These are phyloP conservation scores for Mortierella sp. DNA, from an alignment of 371 early-diverging fungal species.

Conservation along the genomic window DNA sequence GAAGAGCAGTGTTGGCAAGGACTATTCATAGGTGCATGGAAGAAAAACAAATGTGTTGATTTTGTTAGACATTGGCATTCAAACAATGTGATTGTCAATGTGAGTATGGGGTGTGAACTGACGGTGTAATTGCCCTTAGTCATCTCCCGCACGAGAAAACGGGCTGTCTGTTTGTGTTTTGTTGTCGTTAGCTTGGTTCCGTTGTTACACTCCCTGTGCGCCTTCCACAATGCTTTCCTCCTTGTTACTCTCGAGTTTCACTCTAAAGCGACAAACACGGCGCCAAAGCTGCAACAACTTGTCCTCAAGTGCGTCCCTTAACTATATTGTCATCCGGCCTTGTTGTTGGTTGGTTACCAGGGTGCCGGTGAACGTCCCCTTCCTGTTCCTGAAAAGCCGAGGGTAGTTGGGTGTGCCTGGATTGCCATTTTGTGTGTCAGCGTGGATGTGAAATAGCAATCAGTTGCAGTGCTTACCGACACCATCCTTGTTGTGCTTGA, in stretches of 20 bases:
- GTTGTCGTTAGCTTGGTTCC: not conserved
- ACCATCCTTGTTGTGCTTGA: conserved; percentile 78
- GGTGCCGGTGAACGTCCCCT: not conserved
- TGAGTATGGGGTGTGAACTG: not conserved
- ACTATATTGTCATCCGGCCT: not conserved
- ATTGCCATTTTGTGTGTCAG: not conserved
- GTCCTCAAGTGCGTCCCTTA: not conserved
- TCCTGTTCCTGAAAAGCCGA: conserved; percentile 1
- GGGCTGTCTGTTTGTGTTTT: conserved; percentile 10
- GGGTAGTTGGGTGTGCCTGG: not conserved
- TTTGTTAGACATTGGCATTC: not conserved
- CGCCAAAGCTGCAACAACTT: not conserved
- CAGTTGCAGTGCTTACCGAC: conserved; percentile 63
- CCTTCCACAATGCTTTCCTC: not conserved
- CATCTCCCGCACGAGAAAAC: conserved; percentile 3
- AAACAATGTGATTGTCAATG: not conserved
- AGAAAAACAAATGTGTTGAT: not conserved
- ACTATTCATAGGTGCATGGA: conserved; percentile 16
- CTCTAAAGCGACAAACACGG: conserved; percentile 30
- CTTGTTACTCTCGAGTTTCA: conserved; percentile 11
- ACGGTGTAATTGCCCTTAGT: conserved; percentile 24
- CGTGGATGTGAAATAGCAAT: too few relatives aligned
- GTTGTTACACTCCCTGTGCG: conserved; percentile 16
- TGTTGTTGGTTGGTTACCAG: not conserved
- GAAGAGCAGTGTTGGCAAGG: conserved; percentile 40